phyloP scores from a whole-genome alignment of 306 rosid genomes.

The Castanospermum australe region DNA sequence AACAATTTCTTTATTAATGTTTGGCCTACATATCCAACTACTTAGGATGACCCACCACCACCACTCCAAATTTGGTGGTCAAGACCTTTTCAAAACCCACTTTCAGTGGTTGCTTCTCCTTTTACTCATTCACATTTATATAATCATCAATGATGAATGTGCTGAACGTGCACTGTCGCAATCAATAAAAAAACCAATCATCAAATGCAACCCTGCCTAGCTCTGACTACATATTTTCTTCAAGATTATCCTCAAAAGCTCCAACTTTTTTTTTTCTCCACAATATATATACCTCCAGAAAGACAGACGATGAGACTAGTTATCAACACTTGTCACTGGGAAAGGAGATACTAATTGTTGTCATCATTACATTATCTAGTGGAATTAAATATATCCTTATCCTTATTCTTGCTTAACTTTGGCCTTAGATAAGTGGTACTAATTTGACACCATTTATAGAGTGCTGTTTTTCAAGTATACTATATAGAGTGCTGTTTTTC shows the following conservation, averaged over 20 bases:
- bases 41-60: neutral
- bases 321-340: neutral
- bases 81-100: slow-evolving; percentile 26
- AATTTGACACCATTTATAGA: neutral
- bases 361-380: neutral
- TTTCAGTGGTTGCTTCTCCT: slow-evolving; percentile 21
- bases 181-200: neutral
- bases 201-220: neutral
- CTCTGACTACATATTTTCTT: neutral
- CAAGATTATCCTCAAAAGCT: slow-evolving; percentile 9
- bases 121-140: neutral
- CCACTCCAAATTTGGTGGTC: slow-evolving; percentile 21
- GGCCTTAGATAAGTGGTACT: neutral
- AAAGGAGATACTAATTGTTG: neutral
- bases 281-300: neutral
- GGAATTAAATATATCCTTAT: neutral
- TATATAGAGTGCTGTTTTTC: neutral
- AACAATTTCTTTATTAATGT: too few species aligned
- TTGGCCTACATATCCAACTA: neutral
- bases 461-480: neutral
- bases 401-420: neutral
- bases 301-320: neutral
- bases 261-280: neutral
- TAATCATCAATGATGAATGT: slow-evolving; percentile 12
- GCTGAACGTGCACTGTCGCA: slow-evolving; percentile 1